These are phyloP conservation scores for Komagataella ulmi DNA, from an alignment of 805 yeast species.

Conservation along the genomic window DNA sequence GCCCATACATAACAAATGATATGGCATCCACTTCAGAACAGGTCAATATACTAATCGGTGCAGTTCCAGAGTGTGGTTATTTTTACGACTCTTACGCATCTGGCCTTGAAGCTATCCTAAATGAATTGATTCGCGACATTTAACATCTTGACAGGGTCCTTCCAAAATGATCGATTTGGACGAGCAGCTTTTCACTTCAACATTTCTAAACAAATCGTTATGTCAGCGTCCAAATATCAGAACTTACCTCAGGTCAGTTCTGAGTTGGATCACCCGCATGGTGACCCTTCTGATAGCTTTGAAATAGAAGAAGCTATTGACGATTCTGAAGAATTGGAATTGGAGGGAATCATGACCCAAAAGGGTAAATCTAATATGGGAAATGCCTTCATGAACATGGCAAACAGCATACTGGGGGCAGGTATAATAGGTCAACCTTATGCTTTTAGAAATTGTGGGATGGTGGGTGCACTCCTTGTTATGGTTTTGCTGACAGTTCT, in stretches of 20 bases:
- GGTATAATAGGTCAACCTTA: constrained; percentile 93
- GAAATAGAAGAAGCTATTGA: background rate
- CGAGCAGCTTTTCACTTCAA: background rate
- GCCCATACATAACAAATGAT: background rate
- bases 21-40: background rate
- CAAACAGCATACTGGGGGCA: constrained; percentile 89
- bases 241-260: background rate
- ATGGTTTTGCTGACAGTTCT: constrained; percentile 48
- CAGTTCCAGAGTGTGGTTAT: background rate
- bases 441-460: constrained; percentile 72
- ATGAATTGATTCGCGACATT: background rate
- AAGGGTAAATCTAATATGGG: constrained; percentile 41
- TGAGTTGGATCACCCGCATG: background rate
- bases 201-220: background rate
- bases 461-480: constrained; percentile 56
- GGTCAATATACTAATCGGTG: background rate
- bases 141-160: background rate
- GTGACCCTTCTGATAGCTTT: background rate
- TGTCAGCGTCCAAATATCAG: background rate
- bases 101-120: background rate
- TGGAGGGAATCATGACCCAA: background rate
- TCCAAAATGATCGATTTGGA: background rate
- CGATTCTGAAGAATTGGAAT: background rate
- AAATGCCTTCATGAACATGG: constrained; percentile 96
- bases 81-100: background rate